Percentiles rank a stretch among this genome's conserved stretches.
Conservation (phyloP, 2,329 filamentous ascomycete species). For the Beauveria medogensis region DNA sequence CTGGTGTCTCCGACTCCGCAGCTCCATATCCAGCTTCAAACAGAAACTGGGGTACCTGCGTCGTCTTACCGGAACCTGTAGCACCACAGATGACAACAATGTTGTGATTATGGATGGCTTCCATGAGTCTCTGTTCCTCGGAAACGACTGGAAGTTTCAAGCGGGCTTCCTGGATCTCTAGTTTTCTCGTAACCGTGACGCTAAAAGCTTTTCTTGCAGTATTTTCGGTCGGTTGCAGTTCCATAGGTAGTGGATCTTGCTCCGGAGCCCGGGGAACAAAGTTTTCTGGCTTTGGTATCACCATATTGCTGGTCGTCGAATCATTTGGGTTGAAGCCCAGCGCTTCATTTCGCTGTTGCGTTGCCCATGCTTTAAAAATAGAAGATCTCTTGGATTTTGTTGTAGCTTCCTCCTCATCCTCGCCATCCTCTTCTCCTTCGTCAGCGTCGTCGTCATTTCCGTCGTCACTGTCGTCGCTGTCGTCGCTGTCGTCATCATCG, state of each 20-base stretch:
- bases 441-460: slow-evolving; percentile 24
- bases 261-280: slow-evolving; percentile 63
- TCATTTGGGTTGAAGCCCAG: slow-evolving; percentile 54
- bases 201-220: slow-evolving; percentile 65
- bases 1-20: slow-evolving; percentile 67
- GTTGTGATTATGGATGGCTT: slow-evolving; percentile 87
- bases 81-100: slow-evolving; percentile 88
- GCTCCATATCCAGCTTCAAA: slow-evolving; percentile 90
- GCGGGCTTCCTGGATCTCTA: slow-evolving; percentile 70
- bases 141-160: slow-evolving; percentile 81
- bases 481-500: slow-evolving; percentile 20
- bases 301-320: slow-evolving; percentile 32
- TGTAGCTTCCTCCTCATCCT: slow-evolving; percentile 22
- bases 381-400: slow-evolving; percentile 33
- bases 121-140: slow-evolving; percentile 97
- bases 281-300: slow-evolving; percentile 49
- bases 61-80: slow-evolving; percentile 96
- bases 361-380: slow-evolving; percentile 92
- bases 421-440: slow-evolving; percentile 24
- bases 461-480: slow-evolving; percentile 22
- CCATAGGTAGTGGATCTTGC: slow-evolving; percentile 60
- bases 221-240: slow-evolving; percentile 54
- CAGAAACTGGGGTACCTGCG: slow-evolving; percentile 91
- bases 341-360: slow-evolving; percentile 74
- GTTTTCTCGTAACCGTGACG: slow-evolving; percentile 59